Conservation (phyloP, 495 filamentous ascomycete genomes). For the Chaetomium cochliodes region DNA sequence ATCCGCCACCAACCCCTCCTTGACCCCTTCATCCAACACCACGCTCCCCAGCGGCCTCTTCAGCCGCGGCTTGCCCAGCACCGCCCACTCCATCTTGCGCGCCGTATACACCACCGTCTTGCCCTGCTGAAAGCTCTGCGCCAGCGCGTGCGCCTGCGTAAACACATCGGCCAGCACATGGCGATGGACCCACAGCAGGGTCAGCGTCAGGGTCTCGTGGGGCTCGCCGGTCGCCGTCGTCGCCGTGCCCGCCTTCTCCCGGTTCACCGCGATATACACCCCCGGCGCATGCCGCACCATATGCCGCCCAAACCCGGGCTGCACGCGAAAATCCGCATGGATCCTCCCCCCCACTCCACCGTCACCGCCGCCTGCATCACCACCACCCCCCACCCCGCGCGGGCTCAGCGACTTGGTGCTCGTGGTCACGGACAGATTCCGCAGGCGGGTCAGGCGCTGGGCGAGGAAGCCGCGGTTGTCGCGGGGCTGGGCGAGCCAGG, state of each 20-base stretch:
- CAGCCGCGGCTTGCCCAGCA: slow-evolving; percentile 81
- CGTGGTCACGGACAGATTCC: slow-evolving; percentile 50
- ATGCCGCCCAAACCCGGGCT: slow-evolving; percentile 86
- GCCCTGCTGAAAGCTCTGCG: slow-evolving; percentile 75
- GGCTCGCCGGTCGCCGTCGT: slow-evolving; percentile 76
- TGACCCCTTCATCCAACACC: slow-evolving; percentile 79
- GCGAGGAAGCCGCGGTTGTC: slow-evolving; percentile 47
- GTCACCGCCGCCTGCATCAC: slow-evolving; percentile 36
- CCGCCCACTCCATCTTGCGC: slow-evolving; percentile 73
- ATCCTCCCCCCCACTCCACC: slow-evolving; percentile 57
- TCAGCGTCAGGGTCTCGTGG: slow-evolving; percentile 91
- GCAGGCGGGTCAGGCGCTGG: slow-evolving; percentile 49
- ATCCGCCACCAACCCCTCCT: slow-evolving; percentile 80
- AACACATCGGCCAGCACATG: slow-evolving; percentile 86
- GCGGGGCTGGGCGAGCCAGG: slow-evolving; percentile 88
- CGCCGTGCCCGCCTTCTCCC: slow-evolving; percentile 73
- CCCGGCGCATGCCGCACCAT: slow-evolving; percentile 80
- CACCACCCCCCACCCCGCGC: slow-evolving; percentile 52
- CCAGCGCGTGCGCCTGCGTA: slow-evolving; percentile 75
- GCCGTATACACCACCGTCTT: slow-evolving; percentile 91
- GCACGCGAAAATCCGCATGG: slow-evolving; percentile 77
- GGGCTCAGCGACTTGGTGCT: slow-evolving; percentile 59
- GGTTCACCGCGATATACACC: slow-evolving; percentile 75
- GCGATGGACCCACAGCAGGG: slow-evolving; percentile 83
- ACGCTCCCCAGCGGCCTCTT: slow-evolving; percentile 89